Conservation (phyloP, 495 filamentous ascomycete species). For the Xylaria sp. region DNA sequence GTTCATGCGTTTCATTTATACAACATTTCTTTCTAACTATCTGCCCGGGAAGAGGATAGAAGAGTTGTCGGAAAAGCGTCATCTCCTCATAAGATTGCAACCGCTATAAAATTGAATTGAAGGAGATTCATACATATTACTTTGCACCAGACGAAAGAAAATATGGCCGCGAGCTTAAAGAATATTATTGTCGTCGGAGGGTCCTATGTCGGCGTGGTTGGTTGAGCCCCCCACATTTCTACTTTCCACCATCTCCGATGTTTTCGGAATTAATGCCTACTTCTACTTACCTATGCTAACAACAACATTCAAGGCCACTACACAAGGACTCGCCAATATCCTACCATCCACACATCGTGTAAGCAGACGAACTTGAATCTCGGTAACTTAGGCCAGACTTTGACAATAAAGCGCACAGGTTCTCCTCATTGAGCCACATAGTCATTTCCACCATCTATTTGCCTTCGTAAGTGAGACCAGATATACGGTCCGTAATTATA, state of each 20-base stretch:
- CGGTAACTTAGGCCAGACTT: not conserved
- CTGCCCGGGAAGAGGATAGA: not conserved
- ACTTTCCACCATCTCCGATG: not conserved
- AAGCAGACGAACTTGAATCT: constrained; percentile 1
- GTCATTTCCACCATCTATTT: constrained; percentile 62
- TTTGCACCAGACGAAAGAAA: not conserved
- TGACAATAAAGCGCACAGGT: constrained; percentile 40
- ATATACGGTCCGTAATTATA: not conserved
- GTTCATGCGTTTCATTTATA: not conserved
- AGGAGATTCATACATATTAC: not conserved
- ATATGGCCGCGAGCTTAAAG: constrained; percentile 23
- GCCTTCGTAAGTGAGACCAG: constrained; percentile 51
- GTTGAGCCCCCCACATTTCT: not conserved
- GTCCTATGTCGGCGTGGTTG: constrained; percentile 39
- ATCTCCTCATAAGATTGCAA: not conserved
- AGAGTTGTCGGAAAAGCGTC: not conserved
- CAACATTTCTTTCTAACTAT: not conserved
- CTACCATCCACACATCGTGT: constrained; percentile 41
- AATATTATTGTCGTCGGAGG: constrained; percentile 42
- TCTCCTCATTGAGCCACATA: constrained; percentile 58
- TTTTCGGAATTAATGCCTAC: too few relatives aligned
- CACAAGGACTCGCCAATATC: constrained; percentile 36
- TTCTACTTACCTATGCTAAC: not conserved
- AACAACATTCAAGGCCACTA: constrained; percentile 29
- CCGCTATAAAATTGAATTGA: not conserved